Percentiles rank a stretch among this genome's conserved stretches.
Evolutionary conservation across 495 filamentous ascomycete genomes (phyloP).

Genomic region (Oleoguttula mirabilis): DNA sequence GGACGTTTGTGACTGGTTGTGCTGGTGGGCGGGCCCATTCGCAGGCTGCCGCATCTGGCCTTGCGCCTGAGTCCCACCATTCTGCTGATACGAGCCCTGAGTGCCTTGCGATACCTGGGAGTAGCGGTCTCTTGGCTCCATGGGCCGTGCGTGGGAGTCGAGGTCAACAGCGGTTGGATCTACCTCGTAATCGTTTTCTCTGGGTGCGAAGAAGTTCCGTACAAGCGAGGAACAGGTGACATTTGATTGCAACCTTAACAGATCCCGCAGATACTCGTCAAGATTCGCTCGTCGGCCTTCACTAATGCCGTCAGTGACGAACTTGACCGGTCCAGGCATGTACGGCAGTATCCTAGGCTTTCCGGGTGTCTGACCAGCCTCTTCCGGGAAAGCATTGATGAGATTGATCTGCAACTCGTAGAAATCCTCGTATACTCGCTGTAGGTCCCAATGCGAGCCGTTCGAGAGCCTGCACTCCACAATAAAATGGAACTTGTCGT

Average conservation of each 20-base stretch:
- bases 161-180: slow-evolving; percentile 36
- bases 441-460: slow-evolving; percentile 81
- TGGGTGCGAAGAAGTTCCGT: slow-evolving; percentile 77
- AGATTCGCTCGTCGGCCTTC: slow-evolving; percentile 83
- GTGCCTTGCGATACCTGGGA: slow-evolving; percentile 10
- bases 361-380: slow-evolving; percentile 70
- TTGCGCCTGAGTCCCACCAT: slow-evolving; percentile 11
- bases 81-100: slow-evolving; percentile 2
- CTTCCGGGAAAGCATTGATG: slow-evolving; percentile 82
- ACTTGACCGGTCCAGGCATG: slow-evolving; percentile 96
- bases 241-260: slow-evolving; percentile 69
- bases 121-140: slow-evolving; percentile 10
- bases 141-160: slow-evolving; percentile 22
- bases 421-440: slow-evolving; percentile 92
- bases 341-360: slow-evolving; percentile 79
- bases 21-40: slow-evolving; percentile 1
- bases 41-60: slow-evolving; percentile 8
- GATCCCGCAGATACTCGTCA: slow-evolving; percentile 87
- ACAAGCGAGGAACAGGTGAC: slow-evolving; percentile 75
- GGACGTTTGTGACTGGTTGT: slow-evolving; percentile 9
- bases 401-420: slow-evolving; percentile 98
- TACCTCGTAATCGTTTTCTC: slow-evolving; percentile 85
- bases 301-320: slow-evolving; percentile 93
- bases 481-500: slow-evolving; percentile 98
- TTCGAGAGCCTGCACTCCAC: slow-evolving; percentile 88